Evolutionary conservation across 169 alveolate genomes (phyloP), one percentile per base, ranked within the genome.

Genomic region (Fabrea salina): DNA sequence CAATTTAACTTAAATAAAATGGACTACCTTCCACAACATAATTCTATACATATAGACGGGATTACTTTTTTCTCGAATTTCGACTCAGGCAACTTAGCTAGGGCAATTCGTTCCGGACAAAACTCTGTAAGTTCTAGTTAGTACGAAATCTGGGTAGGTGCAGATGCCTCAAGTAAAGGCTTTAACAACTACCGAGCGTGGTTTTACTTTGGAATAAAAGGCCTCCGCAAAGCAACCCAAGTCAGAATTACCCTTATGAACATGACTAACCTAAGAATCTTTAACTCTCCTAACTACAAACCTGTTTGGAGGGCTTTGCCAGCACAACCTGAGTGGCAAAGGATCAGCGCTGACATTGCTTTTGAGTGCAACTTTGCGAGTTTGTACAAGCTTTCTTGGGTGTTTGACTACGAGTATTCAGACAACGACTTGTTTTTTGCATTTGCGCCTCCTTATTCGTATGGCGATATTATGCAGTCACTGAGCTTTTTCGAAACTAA

Each of bases 181-280:
- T 39, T 40, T 2, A 68, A 44, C 33, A 16, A 43, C 41, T 68
- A 68, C 41, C 19, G 78, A 19, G 30, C 25, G 8, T 68, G 78
- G 35, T 68, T 68, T 68, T n/a, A 68, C 32, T 68, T 68, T 44
- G 78, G 78, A n/a, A 47, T 68, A n/a, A 13, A 64, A 16, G 78
- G 78, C n/a, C 27, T 68, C 19, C 40, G 66, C 19, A 68, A 47
- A 30, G 78, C 64, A 68, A 47, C 32, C 33, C 44, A 41, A 11
- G 7, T 47, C n/a, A 13, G 33, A n/a, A 41, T 68, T 3, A 68
- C 57, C 13, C n/a, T 68, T 8, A 68, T 68, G 66, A 68, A 68
- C 39, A 19, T 44, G n/a, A 68, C 50, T 43, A 44, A 44, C 41
- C 8, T 37, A 13, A 68, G 30, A 44, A 11, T 68, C 16, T 44